Evolutionary conservation across 2,329 filamentous ascomycete genomes (phyloP).

Genomic region (Septoria linicola): DNA sequence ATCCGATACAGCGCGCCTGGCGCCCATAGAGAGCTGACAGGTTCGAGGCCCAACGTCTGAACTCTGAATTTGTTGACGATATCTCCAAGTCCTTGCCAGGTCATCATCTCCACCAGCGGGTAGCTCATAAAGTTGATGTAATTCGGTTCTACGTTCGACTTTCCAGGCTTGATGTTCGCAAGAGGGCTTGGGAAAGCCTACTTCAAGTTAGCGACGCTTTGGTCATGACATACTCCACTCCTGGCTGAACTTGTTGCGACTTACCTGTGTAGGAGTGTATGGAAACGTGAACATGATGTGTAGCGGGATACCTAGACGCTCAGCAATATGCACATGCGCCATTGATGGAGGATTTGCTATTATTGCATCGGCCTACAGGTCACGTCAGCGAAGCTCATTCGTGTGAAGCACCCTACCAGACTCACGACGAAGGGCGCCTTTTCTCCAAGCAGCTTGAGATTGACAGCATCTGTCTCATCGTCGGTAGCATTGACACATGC

Average conservation of each 20-base stretch:
- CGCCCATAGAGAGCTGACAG: constrained; percentile 74
- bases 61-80: constrained; percentile 72
- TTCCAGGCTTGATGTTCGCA: constrained; percentile 64
- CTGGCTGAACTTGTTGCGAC: background rate
- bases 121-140: constrained; percentile 82
- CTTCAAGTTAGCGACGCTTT: background rate
- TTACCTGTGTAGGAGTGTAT: constrained; percentile 63
- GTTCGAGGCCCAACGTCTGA: constrained; percentile 67
- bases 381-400: background rate
- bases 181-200: constrained; percentile 74
- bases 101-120: constrained; percentile 75
- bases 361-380: constrained; percentile 62
- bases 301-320: constrained; percentile 72
- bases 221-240: background rate
- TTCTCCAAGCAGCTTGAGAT: constrained; percentile 64
- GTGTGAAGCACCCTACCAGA: background rate
- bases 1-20: constrained; percentile 70
- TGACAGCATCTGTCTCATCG: constrained; percentile 61
- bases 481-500: constrained; percentile 73
- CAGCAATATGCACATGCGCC: constrained; percentile 75
- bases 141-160: constrained; percentile 67
- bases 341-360: constrained; percentile 81
- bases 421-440: constrained; percentile 59
- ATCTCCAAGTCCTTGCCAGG: constrained; percentile 65
- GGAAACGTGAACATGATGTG: constrained; percentile 62